Evolutionary conservation across 257 asterid genomes (phyloP), one percentile per base, ranked within the genome.

Genomic region (Capsicum baccatum): DNA sequence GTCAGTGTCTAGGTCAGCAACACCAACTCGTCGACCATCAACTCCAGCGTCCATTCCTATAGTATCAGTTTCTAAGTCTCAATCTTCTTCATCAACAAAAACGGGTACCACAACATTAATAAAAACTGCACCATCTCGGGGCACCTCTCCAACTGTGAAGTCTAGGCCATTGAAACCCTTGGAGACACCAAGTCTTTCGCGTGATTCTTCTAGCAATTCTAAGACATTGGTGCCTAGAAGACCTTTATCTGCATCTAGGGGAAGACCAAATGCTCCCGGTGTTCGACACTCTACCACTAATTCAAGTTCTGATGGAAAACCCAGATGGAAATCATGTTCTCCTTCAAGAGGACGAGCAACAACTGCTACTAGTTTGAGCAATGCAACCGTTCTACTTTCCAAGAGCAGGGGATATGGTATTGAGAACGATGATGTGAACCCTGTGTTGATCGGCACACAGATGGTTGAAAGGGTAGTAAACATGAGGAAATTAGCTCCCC

Each of bases 401-500:
- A 90, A 82, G 85, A 91, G 89, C 63, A 92, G 94, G 81, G 94
- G 94, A 58, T 81, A 86, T 60, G 78, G 80, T 83, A 84, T 85
- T 3, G 87, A 80, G 6, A 88, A 83, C 0, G 95, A 90, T 73
- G 94, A 92, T 35, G 98, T 94, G 85, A 95, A 95, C 69, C 98
- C 98, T 17, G 90, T 94, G 19, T 81, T 92, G 81, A 90, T 92
- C 56, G 98, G 98, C 50, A 90, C 98, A 2, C 84, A 94, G 58
- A 95, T 95, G 98, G 98, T 95, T 12, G 95, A 94, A 70, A 85
- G 98, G 84, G 98, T 95, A 6, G 98, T 95, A 60, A 94, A 94
- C 91, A 95, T 94, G 98, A 91, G 98, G 89, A 95, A 92, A 87
- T 86, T 95, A 56, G 98, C 94, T 84, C 98, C 98, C 42, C 97